Evolutionary conservation across 345 rosid genomes (phyloP), one percentile per base, ranked within the genome.

Genomic region (Cardamine resedifolia): DNA sequence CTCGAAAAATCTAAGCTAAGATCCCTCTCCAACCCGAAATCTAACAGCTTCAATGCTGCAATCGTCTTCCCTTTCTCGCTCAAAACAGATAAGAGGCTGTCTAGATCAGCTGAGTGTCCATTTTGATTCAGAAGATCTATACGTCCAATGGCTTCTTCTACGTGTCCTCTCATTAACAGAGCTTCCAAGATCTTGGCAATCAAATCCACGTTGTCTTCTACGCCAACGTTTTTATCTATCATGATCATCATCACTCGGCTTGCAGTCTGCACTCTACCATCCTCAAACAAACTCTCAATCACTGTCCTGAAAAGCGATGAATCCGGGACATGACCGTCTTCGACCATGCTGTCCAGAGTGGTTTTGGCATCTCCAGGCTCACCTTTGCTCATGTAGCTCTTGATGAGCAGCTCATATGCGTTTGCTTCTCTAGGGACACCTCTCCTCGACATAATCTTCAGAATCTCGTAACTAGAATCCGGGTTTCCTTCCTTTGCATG

Each of bases 281-380:
- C 93, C 64, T 85, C 96, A n/a, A 88, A 88, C 81, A 92, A 81
- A 68, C 85, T 86, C 83, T 87, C 87, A 88, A 92, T 88, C 23
- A 90, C 86, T n/a, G 91, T 81, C 79, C 91, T 85, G 81, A 86
- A 90, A 8, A 90, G 45, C 0, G 90, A 76, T 19, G 94, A 76
- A 55, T 88, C 88, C 0, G 97, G 97, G 70, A 84, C 58, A 77
- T 82, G 88, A 27, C 98, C 97, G 51, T 84, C 88, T 82, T 86
- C 94, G 6, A 93, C 77, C 97, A 93, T 93, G 78, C 87, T 80
- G 72, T 93, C 98, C 79, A 93, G 58, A 15, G 93, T 85, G 18
- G 85, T 83, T 81, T 90, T 93, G 3, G 98, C 97, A 61, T 93
- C 94, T 12, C 96, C 90, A 10, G 96, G 97, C 72, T 90, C 96